Evolutionary conservation across 2,329 filamentous ascomycete genomes (phyloP).

Genomic region (Dryadomyces quercivorus): DNA sequence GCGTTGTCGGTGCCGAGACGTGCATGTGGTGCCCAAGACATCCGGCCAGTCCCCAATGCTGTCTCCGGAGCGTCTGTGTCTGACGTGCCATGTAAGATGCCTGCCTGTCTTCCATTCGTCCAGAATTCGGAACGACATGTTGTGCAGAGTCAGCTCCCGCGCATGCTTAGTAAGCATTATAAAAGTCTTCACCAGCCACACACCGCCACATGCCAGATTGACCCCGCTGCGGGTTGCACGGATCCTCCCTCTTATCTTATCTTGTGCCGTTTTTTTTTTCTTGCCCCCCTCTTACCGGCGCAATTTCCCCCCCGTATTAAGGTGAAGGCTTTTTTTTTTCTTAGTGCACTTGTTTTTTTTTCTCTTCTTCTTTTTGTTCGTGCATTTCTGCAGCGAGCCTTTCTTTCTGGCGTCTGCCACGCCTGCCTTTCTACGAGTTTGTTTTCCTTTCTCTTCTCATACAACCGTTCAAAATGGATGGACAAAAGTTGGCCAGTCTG

Average conservation of each 20-base stretch:
- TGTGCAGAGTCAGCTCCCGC: too few species aligned
- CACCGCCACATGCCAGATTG: not conserved
- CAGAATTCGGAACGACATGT: not conserved
- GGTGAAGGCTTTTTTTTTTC: not conserved
- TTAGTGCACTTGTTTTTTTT: not conserved
- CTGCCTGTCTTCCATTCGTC: too few species aligned
- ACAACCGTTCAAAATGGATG: slow-evolving; percentile 47
- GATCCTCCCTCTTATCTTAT: not conserved
- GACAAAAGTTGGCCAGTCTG: slow-evolving; percentile 74
- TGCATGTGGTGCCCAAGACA: not conserved
- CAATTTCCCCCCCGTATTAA: not conserved
- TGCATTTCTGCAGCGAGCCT: not conserved
- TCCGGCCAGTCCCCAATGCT: not conserved
- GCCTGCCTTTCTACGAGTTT: not conserved
- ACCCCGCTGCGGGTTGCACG: not conserved
- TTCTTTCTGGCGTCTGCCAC: not conserved
- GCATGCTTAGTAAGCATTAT: not conserved
- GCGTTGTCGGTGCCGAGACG: not conserved
- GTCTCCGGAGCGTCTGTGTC: not conserved
- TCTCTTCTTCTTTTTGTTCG: not conserved
- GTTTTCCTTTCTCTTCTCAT: not conserved
- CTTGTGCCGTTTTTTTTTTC: not conserved
- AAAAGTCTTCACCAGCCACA: not conserved
- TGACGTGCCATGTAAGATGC: not conserved
- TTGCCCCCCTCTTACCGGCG: not conserved